phyloP scores from a whole-genome alignment of 1,284 basidiomycete species.

The Schizophyllum commune region DNA sequence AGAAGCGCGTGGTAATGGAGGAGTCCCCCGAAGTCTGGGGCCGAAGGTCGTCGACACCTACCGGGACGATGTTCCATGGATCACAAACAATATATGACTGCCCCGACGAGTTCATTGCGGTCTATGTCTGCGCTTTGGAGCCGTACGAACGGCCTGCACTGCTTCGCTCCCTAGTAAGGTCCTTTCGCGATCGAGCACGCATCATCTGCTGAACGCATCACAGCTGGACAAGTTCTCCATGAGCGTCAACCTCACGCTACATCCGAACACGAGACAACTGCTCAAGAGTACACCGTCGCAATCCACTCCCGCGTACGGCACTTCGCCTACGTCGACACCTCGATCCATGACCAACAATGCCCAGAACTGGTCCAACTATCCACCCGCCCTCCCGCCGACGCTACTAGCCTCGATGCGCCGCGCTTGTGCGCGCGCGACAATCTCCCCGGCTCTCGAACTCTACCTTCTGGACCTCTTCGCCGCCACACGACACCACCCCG shows the following conservation, averaged over 20 bases:
- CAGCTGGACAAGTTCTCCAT: constrained; percentile 75
- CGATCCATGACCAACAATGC: neutral
- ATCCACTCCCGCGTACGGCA: constrained; percentile 18
- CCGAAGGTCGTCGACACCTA: neutral
- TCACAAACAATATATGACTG: constrained; percentile 24
- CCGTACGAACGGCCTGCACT: constrained; percentile 55
- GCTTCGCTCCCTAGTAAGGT: constrained; percentile 52
- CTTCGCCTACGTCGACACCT: constrained; percentile 17
- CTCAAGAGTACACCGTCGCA: constrained; percentile 17
- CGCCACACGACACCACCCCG: constrained; percentile 61
- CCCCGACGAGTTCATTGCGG: constrained; percentile 62
- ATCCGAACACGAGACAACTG: constrained; percentile 30
- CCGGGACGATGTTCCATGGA: neutral
- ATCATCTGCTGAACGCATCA: neutral
- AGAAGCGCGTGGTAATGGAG: constrained; percentile 44
- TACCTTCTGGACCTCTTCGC: constrained; percentile 68
- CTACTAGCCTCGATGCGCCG: constrained; percentile 33
- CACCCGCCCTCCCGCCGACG: constrained; percentile 18
- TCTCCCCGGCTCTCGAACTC: constrained; percentile 42
- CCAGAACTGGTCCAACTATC: neutral
- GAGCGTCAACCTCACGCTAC: constrained; percentile 51
- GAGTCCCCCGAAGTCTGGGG: constrained; percentile 34
- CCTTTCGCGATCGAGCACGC: constrained; percentile 5
- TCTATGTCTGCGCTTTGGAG: constrained; percentile 64
- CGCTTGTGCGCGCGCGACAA: constrained; percentile 29